These are phyloP conservation scores for Quercus suber DNA, from an alignment of 306 rosid genomes.

Conservation along the genomic window DNA sequence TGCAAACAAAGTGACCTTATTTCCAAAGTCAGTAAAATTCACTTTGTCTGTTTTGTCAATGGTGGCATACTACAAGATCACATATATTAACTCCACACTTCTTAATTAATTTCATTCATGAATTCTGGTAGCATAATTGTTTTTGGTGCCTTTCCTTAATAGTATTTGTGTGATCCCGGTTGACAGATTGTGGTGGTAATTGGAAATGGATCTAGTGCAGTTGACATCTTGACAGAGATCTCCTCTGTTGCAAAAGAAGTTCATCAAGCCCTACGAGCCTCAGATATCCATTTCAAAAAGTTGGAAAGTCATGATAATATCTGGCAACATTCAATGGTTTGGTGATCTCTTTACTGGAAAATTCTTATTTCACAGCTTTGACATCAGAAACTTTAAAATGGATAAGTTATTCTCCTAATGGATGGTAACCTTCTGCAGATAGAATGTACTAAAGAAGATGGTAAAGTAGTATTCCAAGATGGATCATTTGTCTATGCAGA, in stretches of 20 bases:
- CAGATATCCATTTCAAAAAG: background rate
- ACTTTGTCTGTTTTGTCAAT: background rate
- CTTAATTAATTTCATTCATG: background rate
- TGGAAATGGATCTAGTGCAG: slow-evolving; percentile 6
- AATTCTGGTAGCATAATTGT: background rate
- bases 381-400: background rate
- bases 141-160: background rate
- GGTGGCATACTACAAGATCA: background rate
- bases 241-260: slow-evolving; percentile 5
- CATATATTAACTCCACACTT: background rate
- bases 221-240: slow-evolving; percentile 1
- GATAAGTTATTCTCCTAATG: background rate
- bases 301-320: background rate
- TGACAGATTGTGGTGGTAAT: background rate
- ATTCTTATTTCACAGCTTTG: background rate
- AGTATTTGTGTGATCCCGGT: background rate
- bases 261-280: background rate
- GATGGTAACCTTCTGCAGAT: slow-evolving; percentile 15
- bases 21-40: background rate
- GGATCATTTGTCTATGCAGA: slow-evolving; percentile 10
- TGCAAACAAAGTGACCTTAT: background rate
- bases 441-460: slow-evolving; percentile 12
- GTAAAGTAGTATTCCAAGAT: slow-evolving; percentile 11
- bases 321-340: slow-evolving; percentile 4
- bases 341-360: background rate